phyloP scores from a whole-genome alignment of 2,329 filamentous ascomycete genomes.

The Rugonectria rugulosa region DNA sequence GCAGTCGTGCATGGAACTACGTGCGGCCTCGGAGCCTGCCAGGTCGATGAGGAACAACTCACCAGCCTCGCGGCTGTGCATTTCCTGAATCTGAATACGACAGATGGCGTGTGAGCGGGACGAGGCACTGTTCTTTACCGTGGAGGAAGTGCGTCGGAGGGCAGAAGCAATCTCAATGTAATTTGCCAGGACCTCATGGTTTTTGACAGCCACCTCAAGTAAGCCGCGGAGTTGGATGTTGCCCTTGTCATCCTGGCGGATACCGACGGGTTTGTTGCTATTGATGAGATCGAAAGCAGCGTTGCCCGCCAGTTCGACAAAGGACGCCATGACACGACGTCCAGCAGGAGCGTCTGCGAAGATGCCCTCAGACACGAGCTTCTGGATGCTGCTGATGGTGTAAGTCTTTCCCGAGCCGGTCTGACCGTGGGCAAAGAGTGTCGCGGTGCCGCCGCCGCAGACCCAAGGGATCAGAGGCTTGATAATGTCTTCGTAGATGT shows the following conservation, averaged over 20 bases:
- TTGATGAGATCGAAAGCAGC: constrained; percentile 51
- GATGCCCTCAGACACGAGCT: constrained; percentile 48
- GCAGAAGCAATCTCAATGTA: constrained; percentile 48
- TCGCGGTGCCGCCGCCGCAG: constrained; percentile 55
- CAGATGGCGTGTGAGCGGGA: constrained; percentile 59
- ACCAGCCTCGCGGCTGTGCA: constrained; percentile 46
- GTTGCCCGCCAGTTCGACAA: constrained; percentile 51
- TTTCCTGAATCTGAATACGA: constrained; percentile 52
- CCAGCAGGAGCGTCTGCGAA: constrained; percentile 38
- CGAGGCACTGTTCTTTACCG: constrained; percentile 55
- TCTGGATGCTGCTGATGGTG: constrained; percentile 52
- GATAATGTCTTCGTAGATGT: constrained; percentile 52
- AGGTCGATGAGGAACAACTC: constrained; percentile 56
- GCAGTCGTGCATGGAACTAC: constrained; percentile 50
- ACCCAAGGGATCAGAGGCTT: constrained; percentile 53
- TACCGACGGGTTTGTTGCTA: constrained; percentile 48
- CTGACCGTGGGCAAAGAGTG: constrained; percentile 58
- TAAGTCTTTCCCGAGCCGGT: constrained; percentile 58
- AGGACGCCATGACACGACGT: constrained; percentile 45
- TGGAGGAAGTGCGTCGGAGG: constrained; percentile 52
- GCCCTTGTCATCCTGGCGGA: constrained; percentile 56
- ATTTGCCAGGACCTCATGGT: constrained; percentile 39
- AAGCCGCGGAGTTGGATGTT: constrained; percentile 54
- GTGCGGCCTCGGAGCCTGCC: constrained; percentile 57
- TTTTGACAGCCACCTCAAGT: constrained; percentile 45